Evolutionary conservation across 2,329 filamentous ascomycete species (phyloP).

Genomic region (Cladosporium sphaerospermum): DNA sequence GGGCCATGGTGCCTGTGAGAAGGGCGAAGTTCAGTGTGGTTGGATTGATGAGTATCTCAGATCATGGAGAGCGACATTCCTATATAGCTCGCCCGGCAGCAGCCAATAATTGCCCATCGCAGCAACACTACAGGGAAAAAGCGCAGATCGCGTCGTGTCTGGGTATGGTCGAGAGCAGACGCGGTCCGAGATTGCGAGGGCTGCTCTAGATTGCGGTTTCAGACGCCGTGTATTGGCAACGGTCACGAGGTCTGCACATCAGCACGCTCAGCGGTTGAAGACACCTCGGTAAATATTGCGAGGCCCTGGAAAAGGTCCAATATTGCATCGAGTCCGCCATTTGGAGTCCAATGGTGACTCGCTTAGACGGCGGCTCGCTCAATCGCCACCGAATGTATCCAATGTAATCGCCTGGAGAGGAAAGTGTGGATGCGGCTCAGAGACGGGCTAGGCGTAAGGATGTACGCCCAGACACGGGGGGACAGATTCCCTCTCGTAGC

Average conservation of each 20-base stretch:
- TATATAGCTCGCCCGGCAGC: not conserved
- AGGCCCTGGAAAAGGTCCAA: not conserved
- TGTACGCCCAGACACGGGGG: not conserved
- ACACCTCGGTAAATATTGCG: not conserved
- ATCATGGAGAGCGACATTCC: not conserved
- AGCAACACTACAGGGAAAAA: not conserved
- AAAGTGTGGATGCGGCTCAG: not conserved
- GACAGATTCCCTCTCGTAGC: not conserved
- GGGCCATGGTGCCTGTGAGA: not conserved
- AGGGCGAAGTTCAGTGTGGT: not conserved
- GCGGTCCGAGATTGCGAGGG: slow-evolving; percentile 6
- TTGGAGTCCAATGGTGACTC: not conserved
- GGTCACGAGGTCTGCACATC: not conserved
- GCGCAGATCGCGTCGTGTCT: not conserved
- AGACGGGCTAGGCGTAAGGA: not conserved
- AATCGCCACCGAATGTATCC: not conserved
- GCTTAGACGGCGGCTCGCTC: not conserved
- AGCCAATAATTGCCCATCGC: not conserved
- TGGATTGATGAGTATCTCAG: not conserved
- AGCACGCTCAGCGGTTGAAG: not conserved
- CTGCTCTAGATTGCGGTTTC: slow-evolving; percentile 7
- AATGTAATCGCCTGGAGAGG: not conserved
- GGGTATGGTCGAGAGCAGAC: not conserved
- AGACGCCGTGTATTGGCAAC: slow-evolving; percentile 4
- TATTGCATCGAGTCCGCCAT: not conserved